Conservation (phyloP, 2,329 filamentous ascomycete genomes). For the Sarocladium strictum region DNA sequence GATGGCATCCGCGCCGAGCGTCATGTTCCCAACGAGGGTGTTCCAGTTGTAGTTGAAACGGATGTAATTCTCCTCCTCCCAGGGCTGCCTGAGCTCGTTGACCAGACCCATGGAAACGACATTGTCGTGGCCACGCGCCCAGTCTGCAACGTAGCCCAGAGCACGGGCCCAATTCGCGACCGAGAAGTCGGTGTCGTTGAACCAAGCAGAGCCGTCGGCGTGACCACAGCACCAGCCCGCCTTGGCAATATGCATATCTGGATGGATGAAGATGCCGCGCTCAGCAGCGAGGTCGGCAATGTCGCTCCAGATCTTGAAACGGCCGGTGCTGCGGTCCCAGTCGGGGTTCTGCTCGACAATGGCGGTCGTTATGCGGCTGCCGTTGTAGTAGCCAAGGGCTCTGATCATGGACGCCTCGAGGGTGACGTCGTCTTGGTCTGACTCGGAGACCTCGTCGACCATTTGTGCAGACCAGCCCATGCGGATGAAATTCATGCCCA, state of each 20-base stretch:
- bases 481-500: conserved; percentile 51
- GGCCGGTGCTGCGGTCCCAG: conserved; percentile 19
- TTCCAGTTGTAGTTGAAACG: conserved; percentile 44
- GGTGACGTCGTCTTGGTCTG: conserved; percentile 30
- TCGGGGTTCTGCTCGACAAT: conserved; percentile 44
- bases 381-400: conserved; percentile 40
- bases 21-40: conserved; percentile 44
- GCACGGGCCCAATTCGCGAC: conserved; percentile 49
- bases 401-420: conserved; percentile 31
- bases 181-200: conserved; percentile 49
- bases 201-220: conserved; percentile 47
- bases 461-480: conserved; percentile 51
- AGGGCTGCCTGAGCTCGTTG: conserved; percentile 16
- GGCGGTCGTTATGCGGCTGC: conserved; percentile 36
- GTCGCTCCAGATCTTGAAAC: conserved; percentile 16
- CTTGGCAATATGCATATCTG: conserved; percentile 34
- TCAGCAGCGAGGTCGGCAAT: conserved; percentile 12
- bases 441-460: conserved; percentile 41
- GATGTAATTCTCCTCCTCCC: conserved; percentile 22
- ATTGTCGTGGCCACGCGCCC: conserved; percentile 30
- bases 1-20: conserved; percentile 40
- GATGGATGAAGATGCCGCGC: conserved; percentile 32
- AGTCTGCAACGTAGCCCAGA: conserved; percentile 42
- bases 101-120: conserved; percentile 16
- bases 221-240: conserved; percentile 40